Evolutionary conservation across 2,329 filamentous ascomycete species (phyloP).

Genomic region (Emergomyces orientalis): DNA sequence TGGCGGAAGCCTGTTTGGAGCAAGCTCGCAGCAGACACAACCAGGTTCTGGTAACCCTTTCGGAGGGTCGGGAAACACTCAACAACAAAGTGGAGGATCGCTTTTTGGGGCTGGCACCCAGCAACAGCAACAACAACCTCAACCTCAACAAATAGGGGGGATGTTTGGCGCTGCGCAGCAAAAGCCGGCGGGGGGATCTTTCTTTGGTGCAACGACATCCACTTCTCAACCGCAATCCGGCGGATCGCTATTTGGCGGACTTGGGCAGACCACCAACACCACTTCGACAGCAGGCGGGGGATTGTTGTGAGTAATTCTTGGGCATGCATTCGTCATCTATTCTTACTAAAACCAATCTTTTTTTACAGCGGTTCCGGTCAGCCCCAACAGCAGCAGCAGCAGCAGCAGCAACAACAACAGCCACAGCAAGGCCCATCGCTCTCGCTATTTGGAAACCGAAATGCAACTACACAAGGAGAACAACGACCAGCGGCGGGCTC

Average conservation of each 20-base stretch:
- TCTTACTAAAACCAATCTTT: constrained; percentile 5
- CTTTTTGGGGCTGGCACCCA: constrained; percentile 10
- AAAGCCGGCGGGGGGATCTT: constrained; percentile 14
- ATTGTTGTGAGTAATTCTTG: constrained; percentile 26
- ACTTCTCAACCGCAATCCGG: constrained; percentile 12
- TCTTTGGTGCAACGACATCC: constrained; percentile 20
- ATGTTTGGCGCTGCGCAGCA: constrained; percentile 23
- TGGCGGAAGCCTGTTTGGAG: constrained; percentile 10
- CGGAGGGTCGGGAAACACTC: constrained; percentile 12
- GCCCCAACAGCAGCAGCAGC: constrained; percentile 16
- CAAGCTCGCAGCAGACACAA: constrained; percentile 10
- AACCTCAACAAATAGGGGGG: constrained; percentile 20
- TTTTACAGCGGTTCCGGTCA: constrained; percentile 16
- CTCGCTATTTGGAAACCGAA: constrained; percentile 31
- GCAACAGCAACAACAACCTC: constrained; percentile 9
- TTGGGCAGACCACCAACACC: constrained; percentile 17
- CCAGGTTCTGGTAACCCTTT: constrained; percentile 16
- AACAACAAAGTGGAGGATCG: constrained; percentile 6
- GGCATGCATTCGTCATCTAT: background rate
- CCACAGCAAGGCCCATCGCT: constrained; percentile 41
- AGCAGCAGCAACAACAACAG: constrained; percentile 26
- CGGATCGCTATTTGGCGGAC: constrained; percentile 24
- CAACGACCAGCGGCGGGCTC: constrained; percentile 25
- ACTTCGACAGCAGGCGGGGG: constrained; percentile 23
- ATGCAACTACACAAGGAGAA: constrained; percentile 22